Base-by-base conservation (phyloP, 2,329 filamentous ascomycete species). In the Fusarium irregulare region DNA sequence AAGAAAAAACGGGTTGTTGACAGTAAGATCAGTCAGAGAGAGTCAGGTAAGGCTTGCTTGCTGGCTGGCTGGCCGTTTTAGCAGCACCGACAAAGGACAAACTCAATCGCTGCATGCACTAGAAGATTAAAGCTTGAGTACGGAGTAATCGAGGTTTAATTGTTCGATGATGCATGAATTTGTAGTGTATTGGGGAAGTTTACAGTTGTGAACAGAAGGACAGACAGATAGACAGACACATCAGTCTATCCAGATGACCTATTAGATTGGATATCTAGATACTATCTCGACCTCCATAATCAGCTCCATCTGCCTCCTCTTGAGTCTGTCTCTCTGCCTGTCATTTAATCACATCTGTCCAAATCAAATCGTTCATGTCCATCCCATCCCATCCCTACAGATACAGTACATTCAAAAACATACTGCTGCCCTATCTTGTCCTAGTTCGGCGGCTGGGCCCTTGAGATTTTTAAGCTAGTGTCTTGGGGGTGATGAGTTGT, bases 401-500 rank as follows among this genome's bases (percentile, higher is more conserved):
- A 20, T 42, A 18, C 28, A 30, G 28, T 30, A 30, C 37, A 30
- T 42, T 27, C 49, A 40, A 21, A 51, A 41, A 11, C 14, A 25
- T 27, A 27, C 32, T 41, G 49, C 49, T 41, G 49, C 27, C 44
- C 49, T 40, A n/a, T 28, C 49, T n/a, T 20, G 44, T 56, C 46
- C 40, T 25, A 40, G 45, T 32, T 41, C 28, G 49, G 61, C 61
- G 55, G 66, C 67, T 70, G 61, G 56, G 50, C 44, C 63, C 63
- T 60, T 59, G 32, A 59, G 64, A 51, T 68, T 68, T 53, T 54
- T 55, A 66, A 37, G 66, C 65, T 68, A 68, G 66, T 60, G 55
- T 42, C 55, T 64, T 51, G 28, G 42, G 68, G 66, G 57, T 80
- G 79, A 80, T 81, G 79, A 77, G 79, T 71, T 81, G 79, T 79